A percentile compares a stretch with the other conserved stretches of the same genome.
Conservation (phyloP, 495 filamentous ascomycete genomes). For the Neurospora sp. region DNA sequence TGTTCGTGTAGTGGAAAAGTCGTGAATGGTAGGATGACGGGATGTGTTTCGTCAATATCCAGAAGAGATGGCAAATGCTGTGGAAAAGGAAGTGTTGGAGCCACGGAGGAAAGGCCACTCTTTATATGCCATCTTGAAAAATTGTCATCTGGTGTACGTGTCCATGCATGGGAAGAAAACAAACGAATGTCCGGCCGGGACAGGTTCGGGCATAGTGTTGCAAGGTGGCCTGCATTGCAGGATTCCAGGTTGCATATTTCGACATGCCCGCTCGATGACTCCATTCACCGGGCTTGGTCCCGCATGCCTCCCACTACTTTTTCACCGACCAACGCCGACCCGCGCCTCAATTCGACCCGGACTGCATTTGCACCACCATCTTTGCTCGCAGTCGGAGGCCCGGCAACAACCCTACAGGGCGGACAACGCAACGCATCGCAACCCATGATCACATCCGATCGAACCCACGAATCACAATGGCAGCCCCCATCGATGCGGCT, state of each 20-base stretch:
- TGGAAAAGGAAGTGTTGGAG: not conserved
- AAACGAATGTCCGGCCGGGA: not conserved
- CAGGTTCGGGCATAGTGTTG: not conserved
- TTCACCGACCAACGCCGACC: not conserved
- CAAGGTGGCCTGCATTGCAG: not conserved
- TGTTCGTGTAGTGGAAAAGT: not conserved
- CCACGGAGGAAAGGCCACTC: not conserved
- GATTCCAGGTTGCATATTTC: not conserved
- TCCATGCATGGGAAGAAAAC: not conserved
- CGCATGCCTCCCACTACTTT: not conserved
- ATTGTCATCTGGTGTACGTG: not conserved
- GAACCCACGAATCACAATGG: not conserved
- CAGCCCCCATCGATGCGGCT: not conserved
- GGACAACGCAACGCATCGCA: not conserved
- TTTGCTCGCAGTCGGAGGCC: not conserved
- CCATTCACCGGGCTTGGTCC: not conserved
- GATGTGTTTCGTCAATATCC: not conserved
- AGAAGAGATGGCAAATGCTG: not conserved
- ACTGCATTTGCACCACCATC: not conserved
- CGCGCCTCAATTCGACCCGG: not conserved
- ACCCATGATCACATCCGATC: not conserved
- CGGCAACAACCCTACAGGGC: not conserved
- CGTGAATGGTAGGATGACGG: not conserved
- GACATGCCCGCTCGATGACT: not conserved
- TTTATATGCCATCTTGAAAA: not conserved